Evolutionary conservation across 345 rosid genomes (phyloP), one percentile per base, ranked within the genome.

Genomic region (Populus tremula): DNA sequence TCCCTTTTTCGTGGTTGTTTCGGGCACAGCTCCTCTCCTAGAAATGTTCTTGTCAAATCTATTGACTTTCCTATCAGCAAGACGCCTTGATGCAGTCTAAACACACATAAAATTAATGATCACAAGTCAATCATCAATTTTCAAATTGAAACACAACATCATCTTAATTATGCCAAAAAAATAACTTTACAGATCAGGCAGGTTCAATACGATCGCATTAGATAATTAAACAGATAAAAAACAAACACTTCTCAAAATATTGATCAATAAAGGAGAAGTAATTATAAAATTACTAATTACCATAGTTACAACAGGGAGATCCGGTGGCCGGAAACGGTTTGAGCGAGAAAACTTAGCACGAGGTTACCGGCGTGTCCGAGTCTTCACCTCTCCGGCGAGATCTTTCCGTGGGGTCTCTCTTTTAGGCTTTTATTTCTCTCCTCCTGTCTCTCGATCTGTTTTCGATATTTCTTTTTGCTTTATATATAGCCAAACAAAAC

Each of bases 11-110:
- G 89, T 74, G 75, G 89, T 78, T 70, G 96, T 88, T 73, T 92
- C 99, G n/a, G 92, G 94, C 53, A 92, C 97, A n/a, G 88, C 79
- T 5, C 99, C 98, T 87, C 98, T 91, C 80, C 87, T 92, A 1
- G 78, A 78, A n/a, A 93, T 89, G 90, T 91, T 96, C 91, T 90
- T 93, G 84, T 92, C 95, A 43, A 96, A 92, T 87, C 65, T 89
- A 84, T 85, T 89, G 56, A 90, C 86, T 84, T 96, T 91, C 91
- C 94, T 90, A 39, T 79, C 97, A 36, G 97, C 98, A 1, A 96
- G 88, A 68, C 97, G 78, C 90, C 89, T 93, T 80, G 94, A 96
- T 8, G 98, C 90, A n/a, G 98, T 93, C 98, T 96, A 79, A 78
- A 78, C 47, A 78, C 67, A 82, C 59, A 43, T 66, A 36, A 69